phyloP scores from a whole-genome alignment of 495 filamentous ascomycete genomes.

The Podospora bellae-mahoneyi region DNA sequence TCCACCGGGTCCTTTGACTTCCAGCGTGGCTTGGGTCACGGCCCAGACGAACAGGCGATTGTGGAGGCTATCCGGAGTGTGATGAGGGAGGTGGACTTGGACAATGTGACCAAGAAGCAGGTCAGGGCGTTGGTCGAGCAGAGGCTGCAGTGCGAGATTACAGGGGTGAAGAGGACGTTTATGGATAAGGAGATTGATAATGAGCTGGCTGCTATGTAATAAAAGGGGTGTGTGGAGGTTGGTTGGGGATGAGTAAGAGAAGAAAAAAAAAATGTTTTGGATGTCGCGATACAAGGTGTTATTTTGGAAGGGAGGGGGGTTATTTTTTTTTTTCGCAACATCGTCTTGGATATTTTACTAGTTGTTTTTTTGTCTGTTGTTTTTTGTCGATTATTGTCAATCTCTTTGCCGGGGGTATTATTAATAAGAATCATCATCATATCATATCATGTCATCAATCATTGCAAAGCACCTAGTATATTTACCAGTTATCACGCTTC shows the following conservation, averaged over 20 bases:
- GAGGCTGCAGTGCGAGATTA: constrained; percentile 79
- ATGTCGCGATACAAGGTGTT: background rate
- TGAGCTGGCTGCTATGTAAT: constrained; percentile 89
- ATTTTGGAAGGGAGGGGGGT: background rate
- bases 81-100: constrained; percentile 86
- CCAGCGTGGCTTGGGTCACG: constrained; percentile 54
- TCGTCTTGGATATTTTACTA: background rate
- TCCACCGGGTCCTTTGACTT: constrained; percentile 76
- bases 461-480: too few species aligned
- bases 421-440: constrained; percentile 6
- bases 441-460: background rate
- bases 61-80: constrained; percentile 77
- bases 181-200: constrained; percentile 88
- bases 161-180: constrained; percentile 76
- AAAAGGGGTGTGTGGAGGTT: background rate
- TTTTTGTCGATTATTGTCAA: background rate
- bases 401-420: background rate
- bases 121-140: constrained; percentile 88
- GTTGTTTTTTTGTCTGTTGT: background rate
- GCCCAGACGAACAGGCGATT: constrained; percentile 73
- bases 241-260: background rate
- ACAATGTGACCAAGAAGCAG: constrained; percentile 98
- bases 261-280: background rate
- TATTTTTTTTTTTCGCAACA: background rate
- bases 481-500: too few species aligned